Evolutionary conservation across 148 eudicot genomes (phyloP), one percentile per base, ranked within the genome.

Genomic region (Cornus suecica): DNA sequence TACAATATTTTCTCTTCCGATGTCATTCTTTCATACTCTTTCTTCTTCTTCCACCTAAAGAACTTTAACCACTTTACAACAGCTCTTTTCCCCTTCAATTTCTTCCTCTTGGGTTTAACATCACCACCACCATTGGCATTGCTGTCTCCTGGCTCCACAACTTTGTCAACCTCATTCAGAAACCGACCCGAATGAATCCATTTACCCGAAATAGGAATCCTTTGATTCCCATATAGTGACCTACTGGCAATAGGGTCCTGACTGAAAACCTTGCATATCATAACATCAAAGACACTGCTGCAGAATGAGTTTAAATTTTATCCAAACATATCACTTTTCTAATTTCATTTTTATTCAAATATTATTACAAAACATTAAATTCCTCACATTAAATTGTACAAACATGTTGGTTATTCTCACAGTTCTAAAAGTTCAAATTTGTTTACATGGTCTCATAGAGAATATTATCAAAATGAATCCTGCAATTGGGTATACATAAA

Each of bases 21-120:
- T 1, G 99, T 91, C 98, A 96, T 96, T 70, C 95, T 86, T 78
- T 90, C 79, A 66, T 77, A 85, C 27, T 87, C 98, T 79, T 88
- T 91, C 88, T 93, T 96, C 86, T 96, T 96, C 84, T 88, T 91
- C 65, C 66, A 93, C 77, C 98, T 87, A 77, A 96, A 91, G 74
- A 88, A 91, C 90, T 93, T 96, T 63, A 93, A 76, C 98, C 98
- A 96, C 83, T 88, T 89, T 52, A 93, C 93, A 60, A 93, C 98
- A 26, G 93, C 98, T 83, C 99, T 79, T 83, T 90, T 93, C 32
- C 99, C 98, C 85, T 93, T 93, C 27, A 93, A 82, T 80, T 93
- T 93, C 74, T 90, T 91, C 85, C 99, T 87, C 83, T 89, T 91
- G 52, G 69, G 79, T 81, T 88, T 83, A 27, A 74, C 79, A 77